A percentile compares a stretch with the other conserved stretches of the same genome.
These are phyloP conservation scores for Phytophthora litchii DNA, from an alignment of 352 stramenopile species.

Conservation along the genomic window DNA sequence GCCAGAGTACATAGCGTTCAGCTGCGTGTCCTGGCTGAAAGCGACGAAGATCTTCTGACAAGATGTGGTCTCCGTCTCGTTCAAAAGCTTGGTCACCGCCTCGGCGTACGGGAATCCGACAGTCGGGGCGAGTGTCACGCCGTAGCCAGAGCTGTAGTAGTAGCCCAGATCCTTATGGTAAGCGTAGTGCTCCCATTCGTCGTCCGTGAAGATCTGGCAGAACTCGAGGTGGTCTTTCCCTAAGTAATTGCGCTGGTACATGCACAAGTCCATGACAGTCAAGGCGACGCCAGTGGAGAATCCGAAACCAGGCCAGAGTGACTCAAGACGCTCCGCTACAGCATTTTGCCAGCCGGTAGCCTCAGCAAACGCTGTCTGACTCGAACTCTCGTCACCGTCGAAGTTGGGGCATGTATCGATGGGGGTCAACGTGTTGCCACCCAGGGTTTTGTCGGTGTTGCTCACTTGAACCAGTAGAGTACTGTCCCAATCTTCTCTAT, in stretches of 20 bases:
- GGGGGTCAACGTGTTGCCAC: conserved; percentile 56
- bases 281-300: conserved; percentile 42
- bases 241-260: conserved; percentile 59
- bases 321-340: conserved; percentile 37
- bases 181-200: conserved; percentile 57
- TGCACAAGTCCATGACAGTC: conserved; percentile 63
- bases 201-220: conserved; percentile 58
- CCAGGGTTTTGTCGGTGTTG: conserved; percentile 44
- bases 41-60: conserved; percentile 62
- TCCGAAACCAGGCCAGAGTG: conserved; percentile 45
- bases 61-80: conserved; percentile 45
- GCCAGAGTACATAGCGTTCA: conserved; percentile 53
- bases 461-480: conserved; percentile 44
- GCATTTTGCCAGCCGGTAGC: conserved; percentile 36
- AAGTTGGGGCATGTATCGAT: conserved; percentile 62
- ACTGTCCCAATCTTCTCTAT: conserved; percentile 30
- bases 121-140: conserved; percentile 47
- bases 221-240: conserved; percentile 47
- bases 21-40: conserved; percentile 63
- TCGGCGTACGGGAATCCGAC: conserved; percentile 50
- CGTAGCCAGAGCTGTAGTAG: conserved; percentile 59
- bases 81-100: conserved; percentile 48
- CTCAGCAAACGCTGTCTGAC: conserved; percentile 37
- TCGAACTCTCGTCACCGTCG: conserved; percentile 24
- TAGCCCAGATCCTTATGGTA: conserved; percentile 65